Conservation (phyloP, 2,329 filamentous ascomycete species). For the Ceratocystis eucalypticola region DNA sequence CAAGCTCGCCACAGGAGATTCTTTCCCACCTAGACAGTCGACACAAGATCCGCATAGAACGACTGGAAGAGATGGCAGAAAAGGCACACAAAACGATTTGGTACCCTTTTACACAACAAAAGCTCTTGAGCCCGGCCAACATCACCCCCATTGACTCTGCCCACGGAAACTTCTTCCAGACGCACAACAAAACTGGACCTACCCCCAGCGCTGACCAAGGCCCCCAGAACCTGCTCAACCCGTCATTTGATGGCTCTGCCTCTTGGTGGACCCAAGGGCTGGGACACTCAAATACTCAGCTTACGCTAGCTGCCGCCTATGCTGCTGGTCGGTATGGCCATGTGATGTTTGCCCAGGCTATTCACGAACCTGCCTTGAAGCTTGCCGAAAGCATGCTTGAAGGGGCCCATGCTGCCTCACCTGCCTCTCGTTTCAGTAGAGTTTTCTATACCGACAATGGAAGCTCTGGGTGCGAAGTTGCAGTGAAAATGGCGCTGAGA, state of each 20-base stretch:
- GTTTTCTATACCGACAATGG: constrained; percentile 78
- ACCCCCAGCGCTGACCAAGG: constrained; percentile 18
- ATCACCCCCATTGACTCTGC: constrained; percentile 72
- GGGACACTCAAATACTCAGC: constrained; percentile 59
- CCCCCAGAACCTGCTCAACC: constrained; percentile 34
- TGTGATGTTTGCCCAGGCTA: constrained; percentile 70
- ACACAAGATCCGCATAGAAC: constrained; percentile 43
- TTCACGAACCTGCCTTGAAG: constrained; percentile 63
- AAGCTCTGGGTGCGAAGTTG: constrained; percentile 72
- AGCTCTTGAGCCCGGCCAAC: constrained; percentile 43
- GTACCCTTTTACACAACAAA: constrained; percentile 81
- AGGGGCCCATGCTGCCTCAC: constrained; percentile 41
- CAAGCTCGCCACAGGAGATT: constrained; percentile 31
- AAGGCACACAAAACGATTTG: constrained; percentile 55
- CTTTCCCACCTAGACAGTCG: constrained; percentile 38
- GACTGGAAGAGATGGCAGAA: constrained; percentile 46
- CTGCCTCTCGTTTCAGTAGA: constrained; percentile 40
- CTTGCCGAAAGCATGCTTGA: constrained; percentile 53
- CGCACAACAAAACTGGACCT: constrained; percentile 22
- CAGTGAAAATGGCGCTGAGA: constrained; percentile 70
- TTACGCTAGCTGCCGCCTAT: constrained; percentile 64
- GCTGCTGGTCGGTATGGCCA: constrained; percentile 75
- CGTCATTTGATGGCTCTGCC: constrained; percentile 70
- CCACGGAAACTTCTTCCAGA: constrained; percentile 65
- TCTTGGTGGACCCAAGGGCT: constrained; percentile 90